phyloP scores from a whole-genome alignment of 2,329 filamentous ascomycete species.

The Alternaria sp. region DNA sequence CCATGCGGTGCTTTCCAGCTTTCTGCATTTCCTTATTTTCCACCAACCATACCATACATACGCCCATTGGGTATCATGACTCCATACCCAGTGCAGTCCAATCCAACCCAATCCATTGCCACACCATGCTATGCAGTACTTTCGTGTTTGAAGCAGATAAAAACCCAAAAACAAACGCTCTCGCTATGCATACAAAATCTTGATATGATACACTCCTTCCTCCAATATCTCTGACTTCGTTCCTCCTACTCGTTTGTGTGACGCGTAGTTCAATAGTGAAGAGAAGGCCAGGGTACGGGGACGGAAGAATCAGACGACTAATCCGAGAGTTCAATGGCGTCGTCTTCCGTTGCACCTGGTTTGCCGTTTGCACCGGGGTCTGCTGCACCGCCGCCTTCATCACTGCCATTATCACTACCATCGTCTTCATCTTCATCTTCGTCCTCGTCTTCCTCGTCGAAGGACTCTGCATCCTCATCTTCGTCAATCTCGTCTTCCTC shows the following conservation, averaged over 20 bases:
- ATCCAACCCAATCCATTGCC: background rate
- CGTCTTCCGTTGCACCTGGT: constrained; percentile 38
- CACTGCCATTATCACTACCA: constrained; percentile 6
- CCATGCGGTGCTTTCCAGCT: background rate
- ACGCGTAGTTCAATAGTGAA: background rate
- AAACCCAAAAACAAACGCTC: background rate
- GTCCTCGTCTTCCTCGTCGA: constrained; percentile 4
- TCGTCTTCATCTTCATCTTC: constrained; percentile 22
- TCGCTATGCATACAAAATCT: background rate
- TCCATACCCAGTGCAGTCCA: background rate
- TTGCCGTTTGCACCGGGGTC: background rate
- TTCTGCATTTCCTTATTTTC: no score
- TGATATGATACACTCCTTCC: background rate
- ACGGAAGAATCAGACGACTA: constrained; percentile 3
- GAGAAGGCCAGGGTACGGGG: accelerated
- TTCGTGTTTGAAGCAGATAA: background rate
- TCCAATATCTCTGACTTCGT: no score
- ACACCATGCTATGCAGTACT: background rate
- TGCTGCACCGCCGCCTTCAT: background rate
- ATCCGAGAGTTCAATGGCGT: constrained; percentile 45
- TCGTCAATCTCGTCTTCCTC: constrained; percentile 15
- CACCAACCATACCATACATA: background rate
- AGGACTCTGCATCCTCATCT: background rate
- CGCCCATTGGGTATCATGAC: background rate
- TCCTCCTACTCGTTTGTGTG: background rate